Base-by-base conservation (phyloP, 768 basidiomycete species). In the Suillus paluster region DNA sequence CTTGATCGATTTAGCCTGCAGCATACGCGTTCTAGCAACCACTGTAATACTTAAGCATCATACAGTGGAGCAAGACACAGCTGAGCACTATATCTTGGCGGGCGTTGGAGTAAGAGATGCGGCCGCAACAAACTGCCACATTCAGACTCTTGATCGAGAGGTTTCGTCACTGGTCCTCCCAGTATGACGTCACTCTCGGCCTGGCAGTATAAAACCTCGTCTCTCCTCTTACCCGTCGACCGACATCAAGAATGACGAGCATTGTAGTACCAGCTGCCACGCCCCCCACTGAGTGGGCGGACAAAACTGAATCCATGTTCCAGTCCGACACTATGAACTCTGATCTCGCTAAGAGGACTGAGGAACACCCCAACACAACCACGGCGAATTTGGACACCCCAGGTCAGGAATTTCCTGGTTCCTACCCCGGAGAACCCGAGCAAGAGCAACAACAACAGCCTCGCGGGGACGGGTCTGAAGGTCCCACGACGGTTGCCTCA, bases 211-310 rank as follows among this genome's bases (percentile, higher is more conserved):
- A 55, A 39, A 55, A 55, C 23, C 23, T 25, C 38, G 3, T 17
- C 52, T 36, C 34, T 25, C 9, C 36, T 55, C 10, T 39, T 21
- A 25, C 36, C 3, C 34, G 17, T 25, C 17, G 23, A 17, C 34
- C 23, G 12, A 39, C 23, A 55, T 7, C 23, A 25, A 55, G 17
- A 55, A 55, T 55, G 54, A 53, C 66, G 36, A 57, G 12, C 44
- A 14, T n/a, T n/a, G n/a, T n/a, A n/a, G 41, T 62, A 12, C 60
- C 68, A 56, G 50, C 68, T 30, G 70, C 68, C 19, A 64, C 58
- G 0, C 64, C 74, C 3, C 52, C 70, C 21, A 46, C 5, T 27
- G 57, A 70, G 30, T 63, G 68, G 70, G 63, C 70, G 14, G 50
- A 17, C 45, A 45, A 54, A 15, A 64, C 63, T 1, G 50, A 71